Evolutionary conservation across 176 grass and related monocot genomes (phyloP).

Genomic region (Elaeis guineensis): DNA sequence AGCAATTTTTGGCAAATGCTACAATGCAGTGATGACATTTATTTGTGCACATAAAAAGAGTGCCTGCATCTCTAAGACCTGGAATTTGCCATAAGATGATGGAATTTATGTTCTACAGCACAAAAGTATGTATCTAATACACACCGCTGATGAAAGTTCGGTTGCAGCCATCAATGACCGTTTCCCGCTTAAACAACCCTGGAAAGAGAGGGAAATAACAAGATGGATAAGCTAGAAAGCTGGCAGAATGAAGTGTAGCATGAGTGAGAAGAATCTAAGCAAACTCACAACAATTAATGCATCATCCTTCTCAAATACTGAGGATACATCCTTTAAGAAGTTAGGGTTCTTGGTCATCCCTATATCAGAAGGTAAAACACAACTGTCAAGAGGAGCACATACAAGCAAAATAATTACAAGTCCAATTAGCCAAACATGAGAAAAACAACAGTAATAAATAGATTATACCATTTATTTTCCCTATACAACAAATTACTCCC

Average conservation of each 20-base stretch:
- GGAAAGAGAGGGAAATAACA: neutral
- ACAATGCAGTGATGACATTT: too few species aligned
- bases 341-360: constrained; percentile 7
- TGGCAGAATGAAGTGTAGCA: neutral
- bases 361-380: neutral
- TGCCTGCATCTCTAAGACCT: too few species aligned
- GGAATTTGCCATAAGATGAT: too few species aligned
- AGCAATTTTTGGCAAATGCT: too few species aligned
- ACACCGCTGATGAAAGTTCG: neutral
- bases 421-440: too few species aligned
- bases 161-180: constrained; percentile 7
- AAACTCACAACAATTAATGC: neutral
- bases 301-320: constrained; percentile 7
- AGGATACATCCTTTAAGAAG: constrained; percentile 4
- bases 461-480: too few species aligned
- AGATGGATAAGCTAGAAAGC: neutral
- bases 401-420: too few species aligned
- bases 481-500: too few species aligned
- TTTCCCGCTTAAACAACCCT: constrained; percentile 11
- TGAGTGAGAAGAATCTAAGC: neutral
- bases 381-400: too few species aligned
- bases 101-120: too few species aligned
- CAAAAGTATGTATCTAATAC: neutral
- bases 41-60: too few species aligned
- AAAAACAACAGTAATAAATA: too few species aligned